Percentiles rank a stretch among this genome's conserved stretches.
Evolutionary conservation across 1,284 basidiomycete species (phyloP).

Genomic region (Naganishia sp.): DNA sequence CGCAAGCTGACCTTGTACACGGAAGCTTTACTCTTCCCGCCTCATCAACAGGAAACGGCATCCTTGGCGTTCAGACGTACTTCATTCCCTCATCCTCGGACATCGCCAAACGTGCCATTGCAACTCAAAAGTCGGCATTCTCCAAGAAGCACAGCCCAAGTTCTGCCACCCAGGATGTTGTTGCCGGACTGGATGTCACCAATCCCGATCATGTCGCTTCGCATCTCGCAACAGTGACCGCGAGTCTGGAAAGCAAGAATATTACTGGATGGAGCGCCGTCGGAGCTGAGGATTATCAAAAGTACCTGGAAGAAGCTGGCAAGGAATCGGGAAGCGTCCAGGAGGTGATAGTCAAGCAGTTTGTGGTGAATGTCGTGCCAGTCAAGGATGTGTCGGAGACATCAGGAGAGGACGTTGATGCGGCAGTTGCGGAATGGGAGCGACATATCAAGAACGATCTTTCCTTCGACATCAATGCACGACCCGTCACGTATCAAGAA

Average conservation of each 20-base stretch:
- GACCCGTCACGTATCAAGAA: slow-evolving; percentile 21
- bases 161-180: slow-evolving; percentile 7
- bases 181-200: slow-evolving; percentile 32
- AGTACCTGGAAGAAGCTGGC: slow-evolving; percentile 14
- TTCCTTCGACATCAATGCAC: slow-evolving; percentile 34
- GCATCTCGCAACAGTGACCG: slow-evolving; percentile 37
- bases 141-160: slow-evolving; percentile 27
- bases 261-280: slow-evolving; percentile 44
- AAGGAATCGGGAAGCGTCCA: slow-evolving; percentile 6
- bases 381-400: slow-evolving; percentile 21
- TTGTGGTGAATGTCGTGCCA: slow-evolving; percentile 39
- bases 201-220: slow-evolving; percentile 32
- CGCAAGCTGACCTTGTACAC: not conserved
- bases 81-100: slow-evolving; percentile 21
- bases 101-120: slow-evolving; percentile 10
- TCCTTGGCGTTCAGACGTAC: slow-evolving; percentile 5
- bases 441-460: slow-evolving; percentile 46
- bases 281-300: slow-evolving; percentile 15
- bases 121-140: slow-evolving; percentile 10
- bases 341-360: slow-evolving; percentile 50
- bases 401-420: slow-evolving; percentile 37
- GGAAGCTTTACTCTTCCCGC: slow-evolving; percentile 21
- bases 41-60: not conserved
- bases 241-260: slow-evolving; percentile 48
- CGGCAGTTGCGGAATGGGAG: slow-evolving; percentile 43